Base-by-base conservation (phyloP, 352 stramenopile genomes). In the Globisporangium uncinulatum region DNA sequence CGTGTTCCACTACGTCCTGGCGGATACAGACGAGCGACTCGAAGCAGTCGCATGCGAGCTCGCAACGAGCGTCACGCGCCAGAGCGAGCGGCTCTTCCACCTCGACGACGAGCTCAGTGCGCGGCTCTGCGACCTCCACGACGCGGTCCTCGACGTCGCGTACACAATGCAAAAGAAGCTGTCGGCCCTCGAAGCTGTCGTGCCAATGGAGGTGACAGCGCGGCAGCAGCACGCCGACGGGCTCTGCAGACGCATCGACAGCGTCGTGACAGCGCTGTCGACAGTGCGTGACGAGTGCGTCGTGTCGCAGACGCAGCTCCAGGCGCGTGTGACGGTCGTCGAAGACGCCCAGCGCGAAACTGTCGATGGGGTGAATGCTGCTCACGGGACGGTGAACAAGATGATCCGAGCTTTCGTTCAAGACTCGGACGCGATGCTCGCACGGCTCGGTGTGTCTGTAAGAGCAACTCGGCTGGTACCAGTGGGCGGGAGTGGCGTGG, bases 131-230 rank as follows among this genome's bases (percentile, higher is more conserved):
- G 70, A 73, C 17, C 15, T 85, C 10, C 48, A 67, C 0, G 65
- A 76, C 6, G 70, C 70, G 0, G 56, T 76, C 5, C 39, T 24
- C 0, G 78, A 87, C 6, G 63, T 76, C 11, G 61, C 76, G 6
- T 57, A 59, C 4, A 34, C 34, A 14, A 54, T 87, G 5, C 78
- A 89, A 45, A 61, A 52, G 10, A 83, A 83, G 44, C 32, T 89
- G 2, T 54, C 54, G 42, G 76, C 72, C 17, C 51, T 92, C 1
- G 79, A 92, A 62, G 73, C 83, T 54, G 71, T 83, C 29, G 56
- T 92, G 32, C 77, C 73, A 7, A 57, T 89, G 51, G 79, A 92
- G 32, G 77, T 88, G 24, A 66, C 75, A 57, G 76, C 79, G 8
- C 61, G 79, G 15, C 79, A 89, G 56, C 73, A 78, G 48, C 60